Conservation (phyloP, 2,329 filamentous ascomycete genomes). For the Fusarium devonianum region DNA sequence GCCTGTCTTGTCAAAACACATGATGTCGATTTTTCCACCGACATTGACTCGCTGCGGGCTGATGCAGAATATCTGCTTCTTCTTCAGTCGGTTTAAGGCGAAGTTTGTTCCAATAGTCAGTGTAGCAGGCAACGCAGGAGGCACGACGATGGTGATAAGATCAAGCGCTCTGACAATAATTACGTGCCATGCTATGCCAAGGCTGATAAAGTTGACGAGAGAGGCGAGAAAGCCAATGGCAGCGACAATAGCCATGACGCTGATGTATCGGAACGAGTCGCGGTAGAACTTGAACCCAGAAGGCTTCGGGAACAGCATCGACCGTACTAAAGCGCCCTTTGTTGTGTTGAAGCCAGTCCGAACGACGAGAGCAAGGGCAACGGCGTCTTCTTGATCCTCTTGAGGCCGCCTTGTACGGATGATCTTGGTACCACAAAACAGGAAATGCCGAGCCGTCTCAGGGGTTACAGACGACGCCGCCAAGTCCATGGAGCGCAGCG, state of each 20-base stretch:
- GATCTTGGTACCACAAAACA: slow-evolving; percentile 96
- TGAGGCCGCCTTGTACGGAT: slow-evolving; percentile 89
- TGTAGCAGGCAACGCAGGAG: slow-evolving; percentile 91
- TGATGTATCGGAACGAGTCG: slow-evolving; percentile 97
- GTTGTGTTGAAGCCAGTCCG: slow-evolving; percentile 97
- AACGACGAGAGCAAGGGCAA: slow-evolving; percentile 89
- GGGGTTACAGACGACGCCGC: slow-evolving; percentile 83
- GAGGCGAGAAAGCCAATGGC: slow-evolving; percentile 87
- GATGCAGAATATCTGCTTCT: slow-evolving; percentile 95
- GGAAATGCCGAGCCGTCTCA: slow-evolving; percentile 84
- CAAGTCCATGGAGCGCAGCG: slow-evolving; percentile 77
- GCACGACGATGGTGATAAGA: slow-evolving; percentile 96
- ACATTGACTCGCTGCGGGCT: slow-evolving; percentile 97
- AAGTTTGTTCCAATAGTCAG: slow-evolving; percentile 97
- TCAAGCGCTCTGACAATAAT: slow-evolving; percentile 93
- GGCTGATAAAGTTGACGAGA: slow-evolving; percentile 88
- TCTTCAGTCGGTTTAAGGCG: slow-evolving; percentile 83
- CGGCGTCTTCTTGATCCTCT: slow-evolving; percentile 84
- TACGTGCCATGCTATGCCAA: slow-evolving; percentile 84
- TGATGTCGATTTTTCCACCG: slow-evolving; percentile 91
- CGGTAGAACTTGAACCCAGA: slow-evolving; percentile 99
- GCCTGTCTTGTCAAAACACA: slow-evolving; percentile 99
- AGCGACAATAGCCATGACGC: slow-evolving; percentile 91
- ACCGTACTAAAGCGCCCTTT: slow-evolving; percentile 92
- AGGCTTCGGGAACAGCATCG: slow-evolving; percentile 98